Percentiles rank a stretch among this genome's conserved stretches.
These are phyloP conservation scores for Alternaria conjuncta DNA, from an alignment of 2,329 filamentous ascomycete genomes.

Conservation along the genomic window DNA sequence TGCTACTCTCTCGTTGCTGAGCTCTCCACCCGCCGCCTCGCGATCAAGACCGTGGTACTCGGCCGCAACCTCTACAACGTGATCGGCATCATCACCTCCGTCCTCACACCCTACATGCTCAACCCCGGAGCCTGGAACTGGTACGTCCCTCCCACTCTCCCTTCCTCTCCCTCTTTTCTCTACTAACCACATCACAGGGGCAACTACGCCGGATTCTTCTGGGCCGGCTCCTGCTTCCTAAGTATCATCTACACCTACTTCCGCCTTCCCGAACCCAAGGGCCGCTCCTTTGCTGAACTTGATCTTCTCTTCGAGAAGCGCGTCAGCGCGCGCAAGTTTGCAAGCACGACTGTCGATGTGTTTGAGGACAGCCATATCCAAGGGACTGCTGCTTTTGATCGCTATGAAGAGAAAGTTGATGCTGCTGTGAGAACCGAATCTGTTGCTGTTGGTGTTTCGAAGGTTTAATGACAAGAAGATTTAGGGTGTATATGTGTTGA, in stretches of 20 bases:
- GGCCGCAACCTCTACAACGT: constrained; percentile 80
- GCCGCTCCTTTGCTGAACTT: constrained; percentile 83
- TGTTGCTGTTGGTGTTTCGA: constrained; percentile 16
- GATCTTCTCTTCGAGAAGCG: constrained; percentile 81
- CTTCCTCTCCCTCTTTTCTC: not conserved
- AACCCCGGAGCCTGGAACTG: constrained; percentile 85
- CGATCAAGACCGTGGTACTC: constrained; percentile 90
- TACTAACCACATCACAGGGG: constrained; percentile 56
- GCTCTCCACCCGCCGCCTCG: constrained; percentile 78
- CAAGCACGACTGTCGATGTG: constrained; percentile 62
- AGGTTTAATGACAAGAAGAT: constrained; percentile 8
- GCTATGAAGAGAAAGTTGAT: constrained; percentile 46
- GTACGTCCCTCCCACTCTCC: not conserved
- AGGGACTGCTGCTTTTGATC: constrained; percentile 38
- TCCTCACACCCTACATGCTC: constrained; percentile 90
- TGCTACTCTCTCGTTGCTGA: constrained; percentile 89
- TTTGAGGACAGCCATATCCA: constrained; percentile 49
- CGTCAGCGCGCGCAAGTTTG: constrained; percentile 76
- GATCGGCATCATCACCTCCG: constrained; percentile 79
- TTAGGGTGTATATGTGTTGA: constrained; percentile 2
- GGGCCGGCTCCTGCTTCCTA: constrained; percentile 79
- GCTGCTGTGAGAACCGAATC: constrained; percentile 29
- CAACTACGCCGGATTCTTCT: constrained; percentile 88
- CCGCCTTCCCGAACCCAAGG: constrained; percentile 78
- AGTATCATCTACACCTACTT: constrained; percentile 85